These are phyloP conservation scores for Spencermartinsiella ligniputridi DNA, from an alignment of 1,139 yeast species.

Conservation along the genomic window DNA sequence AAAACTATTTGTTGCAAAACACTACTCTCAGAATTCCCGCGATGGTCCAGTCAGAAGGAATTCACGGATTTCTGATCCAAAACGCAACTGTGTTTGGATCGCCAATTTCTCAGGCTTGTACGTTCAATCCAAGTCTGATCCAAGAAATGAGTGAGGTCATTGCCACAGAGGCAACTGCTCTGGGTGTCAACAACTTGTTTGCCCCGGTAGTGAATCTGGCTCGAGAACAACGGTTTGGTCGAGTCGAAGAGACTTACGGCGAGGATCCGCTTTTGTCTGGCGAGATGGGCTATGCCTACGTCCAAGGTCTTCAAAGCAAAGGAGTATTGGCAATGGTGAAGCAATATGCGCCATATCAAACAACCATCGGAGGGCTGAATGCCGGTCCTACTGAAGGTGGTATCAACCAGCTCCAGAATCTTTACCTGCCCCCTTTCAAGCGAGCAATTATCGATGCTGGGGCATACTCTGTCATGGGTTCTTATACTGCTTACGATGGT, in stretches of 20 bases:
- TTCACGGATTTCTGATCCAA: background rate
- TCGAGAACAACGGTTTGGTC: constrained; percentile 33
- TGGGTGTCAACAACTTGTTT: background rate
- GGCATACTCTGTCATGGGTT: constrained; percentile 58
- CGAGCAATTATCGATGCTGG: constrained; percentile 55
- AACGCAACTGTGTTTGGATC: background rate
- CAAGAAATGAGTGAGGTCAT: background rate
- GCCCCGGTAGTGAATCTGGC: background rate
- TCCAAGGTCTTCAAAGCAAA: constrained; percentile 55
- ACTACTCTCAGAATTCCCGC: background rate
- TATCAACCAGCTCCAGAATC: constrained; percentile 23
- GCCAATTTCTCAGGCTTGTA: background rate
- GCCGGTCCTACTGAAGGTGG: background rate
- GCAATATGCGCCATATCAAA: constrained; percentile 48
- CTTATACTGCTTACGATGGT: constrained; percentile 56
- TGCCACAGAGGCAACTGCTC: background rate
- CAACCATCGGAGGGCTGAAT: background rate
- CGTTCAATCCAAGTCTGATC: background rate
- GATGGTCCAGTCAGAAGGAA: background rate
- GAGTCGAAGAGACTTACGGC: constrained; percentile 66
- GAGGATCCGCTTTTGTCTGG: constrained; percentile 63
- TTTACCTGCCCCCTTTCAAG: constrained; percentile 64
- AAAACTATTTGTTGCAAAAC: background rate
- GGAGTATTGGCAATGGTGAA: constrained; percentile 54
- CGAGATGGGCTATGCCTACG: constrained; percentile 48